Conservation (phyloP, 495 filamentous ascomycete genomes). For the Beverwykella pulmonaria region DNA sequence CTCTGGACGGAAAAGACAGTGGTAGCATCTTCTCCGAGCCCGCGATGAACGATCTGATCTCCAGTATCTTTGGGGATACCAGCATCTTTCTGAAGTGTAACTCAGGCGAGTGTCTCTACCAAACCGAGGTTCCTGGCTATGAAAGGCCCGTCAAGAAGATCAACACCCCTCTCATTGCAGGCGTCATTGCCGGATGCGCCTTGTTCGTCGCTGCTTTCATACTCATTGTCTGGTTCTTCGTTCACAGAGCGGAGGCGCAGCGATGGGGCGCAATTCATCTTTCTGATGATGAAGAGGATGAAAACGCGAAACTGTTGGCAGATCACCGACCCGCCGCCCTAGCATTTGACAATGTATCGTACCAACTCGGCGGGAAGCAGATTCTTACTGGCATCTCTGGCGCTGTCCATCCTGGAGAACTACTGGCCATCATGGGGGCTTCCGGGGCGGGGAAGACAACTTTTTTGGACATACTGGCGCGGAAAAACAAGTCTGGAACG, state of each 20-base stretch:
- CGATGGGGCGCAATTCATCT: slow-evolving; percentile 75
- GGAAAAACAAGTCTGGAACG: slow-evolving; percentile 92
- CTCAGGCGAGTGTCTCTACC: slow-evolving; percentile 88
- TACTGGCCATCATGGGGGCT: slow-evolving; percentile 97
- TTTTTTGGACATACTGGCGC: slow-evolving; percentile 92
- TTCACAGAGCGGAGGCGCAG: slow-evolving; percentile 64
- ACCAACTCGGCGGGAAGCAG: slow-evolving; percentile 80
- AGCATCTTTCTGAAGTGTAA: slow-evolving; percentile 83
- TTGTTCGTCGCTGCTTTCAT: slow-evolving; percentile 87
- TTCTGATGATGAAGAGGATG: slow-evolving; percentile 87
- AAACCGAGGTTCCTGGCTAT: slow-evolving; percentile 90
- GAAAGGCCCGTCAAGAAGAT: slow-evolving; percentile 87
- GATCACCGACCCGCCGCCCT: slow-evolving; percentile 90
- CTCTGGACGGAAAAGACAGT: slow-evolving; percentile 58
- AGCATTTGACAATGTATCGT: slow-evolving; percentile 86
- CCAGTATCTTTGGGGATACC: slow-evolving; percentile 81
- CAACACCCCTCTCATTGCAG: slow-evolving; percentile 94
- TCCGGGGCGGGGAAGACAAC: slow-evolving; percentile 97
- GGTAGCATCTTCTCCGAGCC: slow-evolving; percentile 86
- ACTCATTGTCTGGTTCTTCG: slow-evolving; percentile 84
- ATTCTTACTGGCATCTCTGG: slow-evolving; percentile 82
- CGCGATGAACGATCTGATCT: slow-evolving; percentile 86
- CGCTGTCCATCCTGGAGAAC: slow-evolving; percentile 82
- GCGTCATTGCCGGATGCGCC: slow-evolving; percentile 84
- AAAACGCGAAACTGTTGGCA: slow-evolving; percentile 77